phyloP scores from a whole-genome alignment of 768 basidiomycete genomes.

The Leccinum ochraceum region DNA sequence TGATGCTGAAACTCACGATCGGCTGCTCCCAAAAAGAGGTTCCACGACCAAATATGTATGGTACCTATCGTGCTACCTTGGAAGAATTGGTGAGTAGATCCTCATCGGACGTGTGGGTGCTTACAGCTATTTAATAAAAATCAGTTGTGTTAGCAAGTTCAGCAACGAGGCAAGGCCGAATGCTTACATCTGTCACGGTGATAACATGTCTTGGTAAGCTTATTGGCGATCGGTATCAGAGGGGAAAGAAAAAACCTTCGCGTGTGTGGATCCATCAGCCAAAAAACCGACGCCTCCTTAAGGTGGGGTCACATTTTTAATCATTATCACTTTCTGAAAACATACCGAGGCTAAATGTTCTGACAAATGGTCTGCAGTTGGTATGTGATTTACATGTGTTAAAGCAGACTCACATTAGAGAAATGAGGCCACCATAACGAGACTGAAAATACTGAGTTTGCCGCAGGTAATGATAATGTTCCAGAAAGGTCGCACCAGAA shows the following conservation, averaged over 20 bases:
- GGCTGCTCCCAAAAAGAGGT: neutral
- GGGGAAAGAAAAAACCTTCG: neutral
- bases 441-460: neutral
- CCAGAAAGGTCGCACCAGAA: neutral
- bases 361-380: neutral
- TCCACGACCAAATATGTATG: neutral
- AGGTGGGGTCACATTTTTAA: neutral
- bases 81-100: neutral
- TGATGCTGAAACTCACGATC: slow-evolving; percentile 1
- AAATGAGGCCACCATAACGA: neutral
- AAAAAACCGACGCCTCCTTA: neutral
- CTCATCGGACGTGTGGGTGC: neutral
- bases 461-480: neutral
- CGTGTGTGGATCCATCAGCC: neutral
- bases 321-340: neutral
- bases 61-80: neutral
- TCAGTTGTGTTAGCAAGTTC: neutral
- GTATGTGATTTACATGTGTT: neutral
- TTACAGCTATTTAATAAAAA: neutral
- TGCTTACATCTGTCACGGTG: neutral
- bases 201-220: neutral
- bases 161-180: neutral
- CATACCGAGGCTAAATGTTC: neutral
- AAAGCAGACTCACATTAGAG: neutral
- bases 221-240: neutral